Evolutionary conservation across 2,329 filamentous ascomycete species (phyloP).

Genomic region (Diaporthe batatas): DNA sequence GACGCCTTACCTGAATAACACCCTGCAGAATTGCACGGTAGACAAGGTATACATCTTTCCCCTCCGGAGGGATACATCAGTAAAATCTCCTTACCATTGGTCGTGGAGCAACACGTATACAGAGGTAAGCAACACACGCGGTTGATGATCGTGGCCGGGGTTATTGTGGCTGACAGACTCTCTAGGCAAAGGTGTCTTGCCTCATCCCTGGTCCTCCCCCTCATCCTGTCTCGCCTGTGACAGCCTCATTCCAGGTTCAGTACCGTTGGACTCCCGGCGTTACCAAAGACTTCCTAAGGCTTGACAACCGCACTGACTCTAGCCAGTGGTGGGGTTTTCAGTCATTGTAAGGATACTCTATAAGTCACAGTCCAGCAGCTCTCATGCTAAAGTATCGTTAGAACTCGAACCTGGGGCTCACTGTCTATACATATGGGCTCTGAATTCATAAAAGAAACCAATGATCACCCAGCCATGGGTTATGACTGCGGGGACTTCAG

Average conservation of each 20-base stretch:
- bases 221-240: background rate
- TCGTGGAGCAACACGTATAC: background rate
- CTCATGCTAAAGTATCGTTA: background rate
- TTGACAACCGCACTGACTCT: conserved; percentile 8
- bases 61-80: background rate
- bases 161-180: background rate
- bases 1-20: background rate
- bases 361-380: too few species aligned
- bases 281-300: background rate
- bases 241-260: background rate
- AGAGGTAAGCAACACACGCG: background rate
- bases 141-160: too few species aligned
- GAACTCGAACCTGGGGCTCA: conserved; percentile 2
- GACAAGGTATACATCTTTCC: background rate
- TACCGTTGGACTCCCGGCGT: background rate
- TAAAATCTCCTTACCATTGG: background rate
- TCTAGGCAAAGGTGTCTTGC: conserved; percentile 5
- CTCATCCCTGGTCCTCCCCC: background rate
- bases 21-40: background rate
- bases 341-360: background rate
- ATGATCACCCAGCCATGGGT: background rate
- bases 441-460: background rate
- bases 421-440: background rate
- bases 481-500: conserved; percentile 12
- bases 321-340: conserved; percentile 14